phyloP scores from a whole-genome alignment of 257 asterid genomes.

The Ophiorrhiza pumila region DNA sequence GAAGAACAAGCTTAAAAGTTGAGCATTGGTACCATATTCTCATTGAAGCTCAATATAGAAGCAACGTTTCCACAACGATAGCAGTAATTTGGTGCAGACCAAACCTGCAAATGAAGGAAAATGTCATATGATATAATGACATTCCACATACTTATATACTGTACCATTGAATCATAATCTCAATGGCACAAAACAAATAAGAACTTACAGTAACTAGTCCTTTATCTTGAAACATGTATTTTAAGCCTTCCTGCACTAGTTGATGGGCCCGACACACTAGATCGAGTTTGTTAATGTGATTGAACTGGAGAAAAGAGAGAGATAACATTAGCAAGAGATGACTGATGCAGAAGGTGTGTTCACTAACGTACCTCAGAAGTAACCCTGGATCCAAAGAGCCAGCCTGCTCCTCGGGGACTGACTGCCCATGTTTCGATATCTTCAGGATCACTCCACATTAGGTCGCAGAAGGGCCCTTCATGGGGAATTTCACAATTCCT shows the following conservation, averaged over 20 bases:
- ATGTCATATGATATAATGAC: constrained; percentile 4
- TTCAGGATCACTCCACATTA: constrained; percentile 99
- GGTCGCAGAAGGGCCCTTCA: constrained; percentile 99
- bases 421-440: constrained; percentile 99
- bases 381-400: constrained; percentile 98
- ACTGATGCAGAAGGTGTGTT: not conserved
- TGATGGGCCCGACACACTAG: constrained; percentile 99
- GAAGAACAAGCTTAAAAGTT: constrained; percentile 2
- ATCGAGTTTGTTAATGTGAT: constrained; percentile 91
- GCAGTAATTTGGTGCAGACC: constrained; percentile 99
- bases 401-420: constrained; percentile 99
- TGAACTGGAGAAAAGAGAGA: constrained; percentile 58
- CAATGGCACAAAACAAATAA: constrained; percentile 12
- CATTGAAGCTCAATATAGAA: constrained; percentile 93
- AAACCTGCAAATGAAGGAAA: constrained; percentile 56
- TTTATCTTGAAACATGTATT: constrained; percentile 98
- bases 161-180: not conserved
- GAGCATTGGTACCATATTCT: constrained; percentile 67
- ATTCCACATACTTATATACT: not conserved
- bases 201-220: constrained; percentile 95
- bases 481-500: constrained; percentile 96
- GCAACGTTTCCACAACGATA: constrained; percentile 99
- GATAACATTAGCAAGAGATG: constrained; percentile 12
- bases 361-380: constrained; percentile 70
- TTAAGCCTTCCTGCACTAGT: constrained; percentile 97